Evolutionary conservation across 352 stramenopile species (phyloP), one percentile per base, ranked within the genome.

Genomic region (Phytophthora aleatoria): DNA sequence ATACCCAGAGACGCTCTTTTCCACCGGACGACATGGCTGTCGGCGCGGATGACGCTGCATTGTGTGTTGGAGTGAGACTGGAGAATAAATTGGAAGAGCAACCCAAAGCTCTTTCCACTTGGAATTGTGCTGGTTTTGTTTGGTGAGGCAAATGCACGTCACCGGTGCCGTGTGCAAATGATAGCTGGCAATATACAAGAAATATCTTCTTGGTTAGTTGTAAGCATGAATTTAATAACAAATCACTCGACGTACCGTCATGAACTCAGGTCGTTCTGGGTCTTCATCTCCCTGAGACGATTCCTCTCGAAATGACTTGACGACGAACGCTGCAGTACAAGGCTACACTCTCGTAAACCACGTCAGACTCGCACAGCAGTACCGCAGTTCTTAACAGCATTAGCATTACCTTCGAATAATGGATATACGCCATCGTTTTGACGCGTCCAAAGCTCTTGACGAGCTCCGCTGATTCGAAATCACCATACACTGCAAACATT

Each of bases 351-450:
- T 24, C 26, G 49, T 20, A 41, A 13, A 27, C 1, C 11, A 66
- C 39, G 38, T 53, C 27, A 69, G 33, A 20, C 45, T 58, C 15
- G 57, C 20, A 55, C 26, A 36, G 6, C 4, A 56, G 11, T 11
- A 62, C 24, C 15, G 20, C 9, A 45, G 48, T 15, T 52, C 12
- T 56, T 39, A 53, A 13, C 27, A 52, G 43, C 59, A 66, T n/a
- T 27, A 13, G 28, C 11, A 7, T 44, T 78, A 89, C 77, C 60
- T 80, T 84, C 20, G 76, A 71, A 64, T 92, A 95, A 36, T 69
- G 59, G 33, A 95, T 65, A 41, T 95, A 95, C 11, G 87, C 87
- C 87, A 95, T 95, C 1, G 87, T 94, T 68, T 90, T 90, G n/a
- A 94, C 50, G 24, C 81, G 77, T 3, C 87, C 87, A 68, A 93